A percentile compares a stretch with the other conserved stretches of the same genome.
phyloP scores from a whole-genome alignment of 1,284 basidiomycete species.

The Exobasidium rhododendri region DNA sequence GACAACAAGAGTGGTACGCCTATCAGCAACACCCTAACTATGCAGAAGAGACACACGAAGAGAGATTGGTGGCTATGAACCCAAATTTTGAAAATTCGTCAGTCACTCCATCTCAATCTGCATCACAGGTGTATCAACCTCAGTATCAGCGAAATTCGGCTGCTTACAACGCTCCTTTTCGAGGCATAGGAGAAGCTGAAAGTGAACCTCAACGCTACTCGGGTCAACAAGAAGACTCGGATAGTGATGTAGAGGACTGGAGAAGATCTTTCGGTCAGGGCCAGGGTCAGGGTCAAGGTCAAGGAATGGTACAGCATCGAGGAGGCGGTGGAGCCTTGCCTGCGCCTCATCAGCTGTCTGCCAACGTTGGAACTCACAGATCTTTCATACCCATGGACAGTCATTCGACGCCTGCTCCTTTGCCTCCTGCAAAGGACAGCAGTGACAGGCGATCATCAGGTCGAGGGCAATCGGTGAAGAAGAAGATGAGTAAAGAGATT shows the following conservation, averaged over 20 bases:
- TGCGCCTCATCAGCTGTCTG: constrained; percentile 5
- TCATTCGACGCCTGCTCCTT: constrained; percentile 9
- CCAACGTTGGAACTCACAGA: background rate
- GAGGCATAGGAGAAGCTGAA: constrained; percentile 29
- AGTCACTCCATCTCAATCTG: constrained; percentile 55
- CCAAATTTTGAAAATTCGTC: constrained; percentile 41
- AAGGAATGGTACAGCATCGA: constrained; percentile 4
- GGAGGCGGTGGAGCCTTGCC: constrained; percentile 1
- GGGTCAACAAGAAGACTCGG: background rate
- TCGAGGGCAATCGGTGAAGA: background rate
- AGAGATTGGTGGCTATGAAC: constrained; percentile 13
- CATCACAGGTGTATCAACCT: constrained; percentile 51
- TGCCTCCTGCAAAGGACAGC: constrained; percentile 16
- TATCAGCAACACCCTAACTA: constrained; percentile 15
- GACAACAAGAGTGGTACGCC: constrained; percentile 16
- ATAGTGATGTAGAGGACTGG: constrained; percentile 16
- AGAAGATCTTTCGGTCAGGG: background rate
- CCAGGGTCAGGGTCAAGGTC: background rate
- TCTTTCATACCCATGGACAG: background rate
- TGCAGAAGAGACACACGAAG: background rate
- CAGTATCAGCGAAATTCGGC: constrained; percentile 2
- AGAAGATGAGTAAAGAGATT: background rate
- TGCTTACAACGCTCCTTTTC: constrained; percentile 17
- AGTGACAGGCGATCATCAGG: background rate
- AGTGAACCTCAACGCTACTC: background rate